Base-by-base conservation (phyloP, 2,329 filamentous ascomycete species). In the Fusarium decemcellulare region DNA sequence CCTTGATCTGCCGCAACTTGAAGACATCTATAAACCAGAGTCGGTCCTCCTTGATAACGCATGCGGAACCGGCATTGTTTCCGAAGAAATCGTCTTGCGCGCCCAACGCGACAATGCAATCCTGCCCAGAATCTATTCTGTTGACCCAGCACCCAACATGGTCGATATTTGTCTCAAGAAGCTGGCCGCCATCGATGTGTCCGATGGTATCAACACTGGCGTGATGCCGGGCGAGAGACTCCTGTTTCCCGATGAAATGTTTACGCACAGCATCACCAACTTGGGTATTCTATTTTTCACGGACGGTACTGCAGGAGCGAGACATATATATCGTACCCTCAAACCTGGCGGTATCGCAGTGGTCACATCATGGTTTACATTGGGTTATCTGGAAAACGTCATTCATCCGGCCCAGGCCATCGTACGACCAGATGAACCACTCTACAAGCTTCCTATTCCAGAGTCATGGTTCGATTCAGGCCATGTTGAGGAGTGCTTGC, bases 231-330 rank as follows among this genome's bases (percentile, higher is more conserved):
- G 32, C 5, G 47, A 51, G 34, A 37, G n/a, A 18, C 47, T 37
- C 8, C 30, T 36, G n/a, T 51, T 37, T 0, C 47, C 34, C 8
- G 18, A 51, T 51, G 47, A n/a, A 12, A 51, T 8, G 30, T 51
- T 51, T 36, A 51, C 47, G 15, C 47, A 51, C 16, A 51, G 32
- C 14, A 51, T 51, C 32, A 51, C 32, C 2, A 51, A 51, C 32
- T 16, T 51, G 1, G 47, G 47, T 2, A 51, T 51, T 18, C 47
- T 51, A 14, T 51, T 37, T 14, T 51, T 37, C 32, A n/a, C 12
- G 6, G 47, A 51, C 36, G 32, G 47, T 23, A 32, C 8, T 6
- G 47, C 32, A 0, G 47, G 47, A 2, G 47, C 47, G 1, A 37
- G 11, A 10, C 12, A 51, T 1, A 51, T 51, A 3, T 12, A 37